Base-by-base conservation (phyloP, 768 basidiomycete species). In the Lentinula aciculospora region DNA sequence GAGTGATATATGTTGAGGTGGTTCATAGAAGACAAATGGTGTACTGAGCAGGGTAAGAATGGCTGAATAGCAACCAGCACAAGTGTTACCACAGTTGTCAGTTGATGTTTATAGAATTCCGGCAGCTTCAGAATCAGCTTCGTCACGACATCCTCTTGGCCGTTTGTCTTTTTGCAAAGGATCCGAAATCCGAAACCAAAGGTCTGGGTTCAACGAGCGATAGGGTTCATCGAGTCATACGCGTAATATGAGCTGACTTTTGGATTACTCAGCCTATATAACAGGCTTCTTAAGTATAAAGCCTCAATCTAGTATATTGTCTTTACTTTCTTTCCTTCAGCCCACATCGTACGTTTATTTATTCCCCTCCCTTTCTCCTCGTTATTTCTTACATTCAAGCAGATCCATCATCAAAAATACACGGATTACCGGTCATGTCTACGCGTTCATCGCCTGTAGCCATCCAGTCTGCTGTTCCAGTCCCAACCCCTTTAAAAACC, bases 391-490 rank as follows among this genome's bases (percentile, higher is more conserved):
- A 44, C 8, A 9, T 23, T 21, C 23, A 21, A 23, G 3, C 21
- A 44, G 42, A 25, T 25, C 8, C 21, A 25, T 19, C 23, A 19
- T 9, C 42, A 9, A 44, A 44, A 44, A 44, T 19, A 44, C 42
- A 23, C 42, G 42, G 19, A 23, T 19, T 44, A 29, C 4, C 17
- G 6, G 9, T 15, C 36, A 53, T 53, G 51, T 36, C 51, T 53
- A 39, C 51, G 51, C 51, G 51, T 53, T 53, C 51, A 15, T 13
- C 51, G 9, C 49, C 49, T 12, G 32, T 50, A 31, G 28, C 49
- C 4, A 31, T 50, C 4, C 49, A 50, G 49, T n/a, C 49, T 50
- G 49, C 29, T 8, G 49, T 50, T 9, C 36, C 36, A 8, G 51
- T 53, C 19, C 36, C 51, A 3, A 34, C 49, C 21, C 49, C 49